Percentiles rank a stretch among this genome's conserved stretches.
Evolutionary conservation across 2,329 filamentous ascomycete genomes (phyloP).

Genomic region (Fonsecaea monophora): DNA sequence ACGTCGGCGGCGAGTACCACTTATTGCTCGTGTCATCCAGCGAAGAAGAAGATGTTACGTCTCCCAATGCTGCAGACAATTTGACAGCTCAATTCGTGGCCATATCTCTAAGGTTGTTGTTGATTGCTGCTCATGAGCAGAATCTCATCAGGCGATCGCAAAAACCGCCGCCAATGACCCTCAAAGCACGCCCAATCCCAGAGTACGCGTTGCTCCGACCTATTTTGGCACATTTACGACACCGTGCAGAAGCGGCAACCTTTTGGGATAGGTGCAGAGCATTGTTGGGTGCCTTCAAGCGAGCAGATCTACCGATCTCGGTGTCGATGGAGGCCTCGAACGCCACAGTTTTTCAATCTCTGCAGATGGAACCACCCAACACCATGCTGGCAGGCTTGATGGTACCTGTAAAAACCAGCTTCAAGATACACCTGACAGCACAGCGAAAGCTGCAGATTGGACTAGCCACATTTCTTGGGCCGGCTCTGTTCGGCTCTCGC

Average conservation of each 20-base stretch:
- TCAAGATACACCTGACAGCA: slow-evolving; percentile 30
- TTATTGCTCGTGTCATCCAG: slow-evolving; percentile 72
- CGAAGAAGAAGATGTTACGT: slow-evolving; percentile 55
- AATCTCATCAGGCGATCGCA: slow-evolving; percentile 73
- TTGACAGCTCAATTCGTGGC: slow-evolving; percentile 69
- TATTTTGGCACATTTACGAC: slow-evolving; percentile 61
- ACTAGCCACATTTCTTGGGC: slow-evolving; percentile 34
- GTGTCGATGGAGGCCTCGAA: slow-evolving; percentile 20
- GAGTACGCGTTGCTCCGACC: slow-evolving; percentile 67
- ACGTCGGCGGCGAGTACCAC: slow-evolving; percentile 60
- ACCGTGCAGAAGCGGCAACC: slow-evolving; percentile 48
- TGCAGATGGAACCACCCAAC: slow-evolving; percentile 21
- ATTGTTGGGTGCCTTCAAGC: slow-evolving; percentile 34
- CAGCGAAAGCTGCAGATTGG: slow-evolving; percentile 28
- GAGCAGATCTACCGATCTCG: slow-evolving; percentile 28
- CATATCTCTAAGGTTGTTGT: slow-evolving; percentile 74
- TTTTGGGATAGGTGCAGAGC: slow-evolving; percentile 44
- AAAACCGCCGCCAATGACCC: slow-evolving; percentile 61
- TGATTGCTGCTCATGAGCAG: slow-evolving; percentile 78
- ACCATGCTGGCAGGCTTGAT: slow-evolving; percentile 28
- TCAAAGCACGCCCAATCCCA: slow-evolving; percentile 56
- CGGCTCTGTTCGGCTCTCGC: slow-evolving; percentile 35
- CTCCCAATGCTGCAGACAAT: slow-evolving; percentile 49
- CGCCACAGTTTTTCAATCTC: slow-evolving; percentile 6
- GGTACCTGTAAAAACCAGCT: slow-evolving; percentile 28